A percentile compares a stretch with the other conserved stretches of the same genome.
Conservation (phyloP, 768 basidiomycete species). For the Cystobasidium tubakii region DNA sequence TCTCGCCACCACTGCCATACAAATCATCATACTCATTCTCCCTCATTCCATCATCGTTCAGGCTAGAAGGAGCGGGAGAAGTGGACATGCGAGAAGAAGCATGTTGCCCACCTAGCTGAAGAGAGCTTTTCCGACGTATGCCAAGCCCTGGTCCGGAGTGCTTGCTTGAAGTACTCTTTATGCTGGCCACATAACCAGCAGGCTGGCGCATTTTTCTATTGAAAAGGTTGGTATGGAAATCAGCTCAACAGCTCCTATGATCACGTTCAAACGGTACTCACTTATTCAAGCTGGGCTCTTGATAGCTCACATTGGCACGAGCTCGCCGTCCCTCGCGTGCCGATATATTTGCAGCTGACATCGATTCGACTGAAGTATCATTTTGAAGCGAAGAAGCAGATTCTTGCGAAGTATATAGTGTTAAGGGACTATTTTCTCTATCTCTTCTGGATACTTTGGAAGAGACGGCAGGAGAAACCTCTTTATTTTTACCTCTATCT, state of each 20-base stretch:
- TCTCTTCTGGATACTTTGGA: background rate
- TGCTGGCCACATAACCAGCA: slow-evolving; percentile 42
- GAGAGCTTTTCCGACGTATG: slow-evolving; percentile 26
- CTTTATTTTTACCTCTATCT: background rate
- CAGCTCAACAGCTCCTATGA: background rate
- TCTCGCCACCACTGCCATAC: background rate
- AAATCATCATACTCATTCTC: slow-evolving; percentile 2
- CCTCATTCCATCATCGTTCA: background rate
- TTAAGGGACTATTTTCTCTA: background rate
- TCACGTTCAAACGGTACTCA: slow-evolving; percentile 21
- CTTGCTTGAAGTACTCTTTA: slow-evolving; percentile 13
- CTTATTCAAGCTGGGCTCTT: slow-evolving; percentile 45
- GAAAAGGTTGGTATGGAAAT: too few relatives aligned
- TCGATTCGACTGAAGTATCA: slow-evolving; percentile 21
- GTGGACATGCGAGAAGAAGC: background rate
- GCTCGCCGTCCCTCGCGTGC: slow-evolving; percentile 39
- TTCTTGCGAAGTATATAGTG: slow-evolving; percentile 5
- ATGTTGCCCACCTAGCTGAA: slow-evolving; percentile 3
- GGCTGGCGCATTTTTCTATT: slow-evolving; percentile 44
- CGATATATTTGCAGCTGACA: background rate
- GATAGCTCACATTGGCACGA: slow-evolving; percentile 44
- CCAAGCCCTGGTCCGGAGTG: slow-evolving; percentile 21
- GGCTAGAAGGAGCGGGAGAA: background rate
- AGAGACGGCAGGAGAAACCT: background rate
- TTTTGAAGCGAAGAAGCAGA: background rate